Evolutionary conservation across 371 early-diverging fungal species (phyloP), one percentile per base, ranked within the genome.

Genomic region (Circinella minor): DNA sequence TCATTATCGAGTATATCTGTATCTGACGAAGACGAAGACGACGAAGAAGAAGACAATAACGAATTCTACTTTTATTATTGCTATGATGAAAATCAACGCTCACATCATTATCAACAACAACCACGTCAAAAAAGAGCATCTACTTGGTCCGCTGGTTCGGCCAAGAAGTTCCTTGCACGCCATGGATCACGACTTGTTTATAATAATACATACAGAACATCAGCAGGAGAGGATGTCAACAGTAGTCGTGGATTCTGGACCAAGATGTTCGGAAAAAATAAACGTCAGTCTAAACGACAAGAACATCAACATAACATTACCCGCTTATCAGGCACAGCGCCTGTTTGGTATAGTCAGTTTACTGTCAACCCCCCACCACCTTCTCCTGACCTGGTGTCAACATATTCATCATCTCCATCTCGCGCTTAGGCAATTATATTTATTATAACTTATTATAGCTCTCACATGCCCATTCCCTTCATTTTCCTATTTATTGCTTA

Each of bases 261-360:
- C 5, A 57, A 57, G 27, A 34, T 57, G 57, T 57, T 57, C 27
- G n/a, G 34, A 57, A 18, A 34, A 27, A 57, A 34, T n/a, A 57
- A 57, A 34, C 11, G 34, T 8, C 5, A n/a, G 36, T 51, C 55
- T 11, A 49, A 46, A 13, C 49, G 1, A 46, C 49, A 60, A 60
- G 13, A 34, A 27, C 60, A n/a, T 0, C 17, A 51, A 13, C 4
- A 14, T 51, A 51, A 4, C 15, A 57, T 57, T 18, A 11, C 57
- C 7, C 37, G 55, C 65, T 48, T 65, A 13, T 51, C 65, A 17
- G 65, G 38, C 13, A 37, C 65, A 36, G 14, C 65, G 3, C 69
- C 69, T 43, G 69, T 69, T 63, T 69, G 69, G 69, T 69, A 69
- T 63, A 69, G 69, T 46, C 69, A 69, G 55, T 69, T 63, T 36